A percentile compares a stretch with the other conserved stretches of the same genome.
phyloP scores from a whole-genome alignment of 2,329 filamentous ascomycete species.

The Geosmithia morbida region DNA sequence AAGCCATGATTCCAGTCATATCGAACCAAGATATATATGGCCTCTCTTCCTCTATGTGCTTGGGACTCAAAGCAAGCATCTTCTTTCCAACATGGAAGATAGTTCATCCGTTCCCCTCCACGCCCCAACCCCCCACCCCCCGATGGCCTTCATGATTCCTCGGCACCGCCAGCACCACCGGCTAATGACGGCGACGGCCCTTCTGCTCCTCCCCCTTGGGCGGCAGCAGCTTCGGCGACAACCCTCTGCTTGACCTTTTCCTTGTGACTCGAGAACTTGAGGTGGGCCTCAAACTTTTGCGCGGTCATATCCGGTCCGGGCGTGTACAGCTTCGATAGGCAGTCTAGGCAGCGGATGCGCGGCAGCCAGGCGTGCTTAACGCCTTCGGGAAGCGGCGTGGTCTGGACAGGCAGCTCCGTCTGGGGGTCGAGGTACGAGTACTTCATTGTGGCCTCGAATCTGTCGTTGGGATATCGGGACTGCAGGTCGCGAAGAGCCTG shows the following conservation, averaged over 20 bases:
- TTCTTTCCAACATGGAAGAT: too few relatives aligned
- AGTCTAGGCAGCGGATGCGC: slow-evolving; percentile 82
- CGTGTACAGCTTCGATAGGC: slow-evolving; percentile 86
- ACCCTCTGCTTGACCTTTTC: slow-evolving; percentile 41
- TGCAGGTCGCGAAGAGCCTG: slow-evolving; percentile 56
- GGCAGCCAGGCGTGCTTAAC: slow-evolving; percentile 75
- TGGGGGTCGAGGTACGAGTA: slow-evolving; percentile 66
- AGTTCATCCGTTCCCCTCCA: too few relatives aligned
- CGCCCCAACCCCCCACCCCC: too few relatives aligned
- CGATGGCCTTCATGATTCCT: not conserved
- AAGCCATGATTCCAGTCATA: too few relatives aligned
- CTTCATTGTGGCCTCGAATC: slow-evolving; percentile 84
- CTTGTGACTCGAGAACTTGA: slow-evolving; percentile 71
- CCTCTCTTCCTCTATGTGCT: too few relatives aligned
- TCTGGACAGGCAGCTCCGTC: slow-evolving; percentile 50
- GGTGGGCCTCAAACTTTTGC: slow-evolving; percentile 83
- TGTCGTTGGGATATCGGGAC: slow-evolving; percentile 58
- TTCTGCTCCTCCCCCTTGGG: not conserved
- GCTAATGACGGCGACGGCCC: not conserved
- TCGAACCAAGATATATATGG: too few relatives aligned
- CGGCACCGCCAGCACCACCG: too few relatives aligned
- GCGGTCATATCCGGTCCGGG: slow-evolving; percentile 75
- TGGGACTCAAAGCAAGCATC: too few relatives aligned
- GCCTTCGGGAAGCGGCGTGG: slow-evolving; percentile 41
- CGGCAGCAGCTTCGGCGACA: slow-evolving; percentile 7